Evolutionary conservation across 805 yeast species (phyloP).

Genomic region (Candida maris): DNA sequence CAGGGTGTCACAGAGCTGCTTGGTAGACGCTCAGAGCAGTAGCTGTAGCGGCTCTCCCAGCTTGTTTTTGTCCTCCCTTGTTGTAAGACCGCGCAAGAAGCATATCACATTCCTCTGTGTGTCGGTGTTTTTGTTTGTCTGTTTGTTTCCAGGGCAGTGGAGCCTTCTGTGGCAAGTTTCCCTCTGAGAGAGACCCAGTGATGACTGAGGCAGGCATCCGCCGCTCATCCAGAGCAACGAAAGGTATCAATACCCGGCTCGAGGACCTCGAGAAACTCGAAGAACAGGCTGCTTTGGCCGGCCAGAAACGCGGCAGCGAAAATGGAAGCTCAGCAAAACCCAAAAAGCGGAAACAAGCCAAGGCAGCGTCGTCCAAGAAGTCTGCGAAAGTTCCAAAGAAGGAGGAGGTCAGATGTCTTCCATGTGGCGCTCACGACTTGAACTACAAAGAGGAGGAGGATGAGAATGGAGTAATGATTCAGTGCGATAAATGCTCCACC

Average conservation of each 20-base stretch:
- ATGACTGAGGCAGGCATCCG: slow-evolving; percentile 28
- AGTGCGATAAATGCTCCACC: slow-evolving; percentile 61
- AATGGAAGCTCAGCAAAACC: slow-evolving; percentile 2
- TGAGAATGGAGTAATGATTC: slow-evolving; percentile 53
- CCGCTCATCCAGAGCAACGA: slow-evolving; percentile 40
- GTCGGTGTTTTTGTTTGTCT: too few species aligned
- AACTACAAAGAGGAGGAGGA: slow-evolving; percentile 59
- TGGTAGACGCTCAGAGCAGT: too few species aligned
- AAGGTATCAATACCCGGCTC: slow-evolving; percentile 36
- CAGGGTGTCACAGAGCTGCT: too few species aligned
- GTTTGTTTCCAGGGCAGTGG: too few species aligned
- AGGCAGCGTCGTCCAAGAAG: slow-evolving; percentile 18
- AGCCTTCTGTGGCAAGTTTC: too few species aligned
- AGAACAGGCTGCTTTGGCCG: slow-evolving; percentile 5
- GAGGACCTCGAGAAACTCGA: slow-evolving; percentile 23
- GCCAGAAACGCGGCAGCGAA: slow-evolving; percentile 12
- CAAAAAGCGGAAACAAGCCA: slow-evolving; percentile 1
- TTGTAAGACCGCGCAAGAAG: too few species aligned
- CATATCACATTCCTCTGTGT: too few species aligned
- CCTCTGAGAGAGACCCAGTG: too few species aligned
- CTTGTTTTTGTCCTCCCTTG: too few species aligned
- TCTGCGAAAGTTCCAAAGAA: slow-evolving; percentile 21
- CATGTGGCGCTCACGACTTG: slow-evolving; percentile 56
- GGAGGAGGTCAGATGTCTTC: slow-evolving; percentile 53
- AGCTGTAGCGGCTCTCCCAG: too few species aligned